phyloP scores from a whole-genome alignment of 2,329 filamentous ascomycete genomes.

The Exophiala phaeomuriformis region DNA sequence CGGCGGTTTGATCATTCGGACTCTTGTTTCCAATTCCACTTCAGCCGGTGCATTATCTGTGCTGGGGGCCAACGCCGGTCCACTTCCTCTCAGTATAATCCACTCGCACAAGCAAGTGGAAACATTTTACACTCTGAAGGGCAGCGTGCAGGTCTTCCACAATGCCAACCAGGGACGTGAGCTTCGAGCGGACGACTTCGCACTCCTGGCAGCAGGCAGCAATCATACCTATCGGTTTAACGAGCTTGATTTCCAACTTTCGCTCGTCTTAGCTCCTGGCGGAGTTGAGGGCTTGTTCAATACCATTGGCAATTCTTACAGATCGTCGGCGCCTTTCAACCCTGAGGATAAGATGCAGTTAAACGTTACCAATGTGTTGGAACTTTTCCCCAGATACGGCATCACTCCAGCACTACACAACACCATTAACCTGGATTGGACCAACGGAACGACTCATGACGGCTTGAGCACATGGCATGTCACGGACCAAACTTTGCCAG shows the following conservation, averaged over 20 bases:
- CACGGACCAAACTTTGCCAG: slow-evolving; percentile 15
- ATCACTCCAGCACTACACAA: slow-evolving; percentile 17
- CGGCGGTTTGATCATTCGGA: slow-evolving; percentile 20
- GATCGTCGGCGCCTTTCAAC: slow-evolving; percentile 14
- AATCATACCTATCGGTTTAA: slow-evolving; percentile 23
- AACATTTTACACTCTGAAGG: slow-evolving; percentile 22
- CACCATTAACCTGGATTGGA: slow-evolving; percentile 20
- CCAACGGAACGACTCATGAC: slow-evolving; percentile 18
- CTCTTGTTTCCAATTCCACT: slow-evolving; percentile 19
- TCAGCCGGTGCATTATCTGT: slow-evolving; percentile 16
- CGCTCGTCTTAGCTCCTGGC: slow-evolving; percentile 15
- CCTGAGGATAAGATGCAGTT: slow-evolving; percentile 14
- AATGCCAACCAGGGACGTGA: slow-evolving; percentile 19
- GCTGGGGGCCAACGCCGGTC: slow-evolving; percentile 17
- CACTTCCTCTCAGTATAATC: slow-evolving; percentile 15
- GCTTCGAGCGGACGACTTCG: slow-evolving; percentile 20
- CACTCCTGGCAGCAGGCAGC: slow-evolving; percentile 19
- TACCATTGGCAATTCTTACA: slow-evolving; percentile 12
- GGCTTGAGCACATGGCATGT: slow-evolving; percentile 20
- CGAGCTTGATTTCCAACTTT: slow-evolving; percentile 19
- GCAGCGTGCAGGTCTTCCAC: slow-evolving; percentile 20
- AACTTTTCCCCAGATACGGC: slow-evolving; percentile 17
- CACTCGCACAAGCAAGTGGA: slow-evolving; percentile 21
- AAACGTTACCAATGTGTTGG: slow-evolving; percentile 20
- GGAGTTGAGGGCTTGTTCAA: slow-evolving; percentile 20